Evolutionary conservation across 805 yeast species (phyloP).

Genomic region (Kluyveromyces siamensis): DNA sequence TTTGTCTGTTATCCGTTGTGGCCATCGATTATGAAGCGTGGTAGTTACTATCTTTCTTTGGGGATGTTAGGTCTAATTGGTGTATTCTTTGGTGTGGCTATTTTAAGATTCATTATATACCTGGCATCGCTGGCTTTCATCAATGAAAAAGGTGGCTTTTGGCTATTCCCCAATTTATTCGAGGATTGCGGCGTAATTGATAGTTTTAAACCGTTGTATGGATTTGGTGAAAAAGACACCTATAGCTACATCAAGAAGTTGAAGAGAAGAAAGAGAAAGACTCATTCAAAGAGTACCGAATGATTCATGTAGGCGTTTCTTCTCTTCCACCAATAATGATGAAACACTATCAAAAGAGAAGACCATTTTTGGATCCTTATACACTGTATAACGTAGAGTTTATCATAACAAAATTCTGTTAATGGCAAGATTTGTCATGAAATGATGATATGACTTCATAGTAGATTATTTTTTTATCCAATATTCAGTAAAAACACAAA

Average conservation of each 20-base stretch:
- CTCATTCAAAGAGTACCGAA: constrained; percentile 11
- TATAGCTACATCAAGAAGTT: constrained; percentile 25
- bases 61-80: constrained; percentile 65
- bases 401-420: background rate
- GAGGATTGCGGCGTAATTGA: constrained; percentile 93
- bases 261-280: constrained; percentile 24
- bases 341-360: background rate
- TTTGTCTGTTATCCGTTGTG: constrained; percentile 84
- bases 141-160: constrained; percentile 60
- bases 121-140: constrained; percentile 30
- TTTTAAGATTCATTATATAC: constrained; percentile 64
- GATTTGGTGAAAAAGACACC: constrained; percentile 51
- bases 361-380: background rate
- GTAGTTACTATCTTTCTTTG: constrained; percentile 86
- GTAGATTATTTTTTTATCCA: background rate
- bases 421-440: background rate
- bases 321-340: background rate
- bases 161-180: constrained; percentile 94
- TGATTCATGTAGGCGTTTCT: background rate
- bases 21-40: constrained; percentile 83
- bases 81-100: constrained; percentile 66
- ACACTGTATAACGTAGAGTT: background rate
- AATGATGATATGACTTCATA: background rate
- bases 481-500: too few relatives aligned
- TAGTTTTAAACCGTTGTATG: constrained; percentile 84